phyloP scores from a whole-genome alignment of 495 filamentous ascomycete species.

The Talaromyces wortmannii region DNA sequence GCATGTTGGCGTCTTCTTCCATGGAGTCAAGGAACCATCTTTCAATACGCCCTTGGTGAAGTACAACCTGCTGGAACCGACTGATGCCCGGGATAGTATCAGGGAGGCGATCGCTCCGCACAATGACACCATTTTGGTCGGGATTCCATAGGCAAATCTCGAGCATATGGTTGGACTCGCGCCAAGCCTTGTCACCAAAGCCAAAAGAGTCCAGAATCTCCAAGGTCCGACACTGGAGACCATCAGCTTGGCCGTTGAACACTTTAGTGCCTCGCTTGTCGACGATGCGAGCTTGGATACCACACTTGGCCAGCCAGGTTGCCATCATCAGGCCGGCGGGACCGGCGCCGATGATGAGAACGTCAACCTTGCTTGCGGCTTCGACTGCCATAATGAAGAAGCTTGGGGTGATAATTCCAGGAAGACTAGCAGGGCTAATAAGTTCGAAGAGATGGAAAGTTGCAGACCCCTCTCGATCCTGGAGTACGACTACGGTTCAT shows the following conservation, averaged over 20 bases:
- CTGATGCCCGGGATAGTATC: slow-evolving; percentile 45
- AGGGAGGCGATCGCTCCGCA: slow-evolving; percentile 38
- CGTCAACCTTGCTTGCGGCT: slow-evolving; percentile 14
- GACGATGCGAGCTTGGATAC: slow-evolving; percentile 25
- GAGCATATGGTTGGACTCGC: slow-evolving; percentile 52
- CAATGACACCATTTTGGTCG: slow-evolving; percentile 40
- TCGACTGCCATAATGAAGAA: too few relatives aligned
- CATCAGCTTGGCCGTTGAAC: slow-evolving; percentile 54
- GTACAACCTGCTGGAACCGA: slow-evolving; percentile 43
- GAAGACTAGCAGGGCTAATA: too few relatives aligned
- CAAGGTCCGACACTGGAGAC: slow-evolving; percentile 47
- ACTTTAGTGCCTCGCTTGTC: slow-evolving; percentile 21
- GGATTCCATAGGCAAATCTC: slow-evolving; percentile 34
- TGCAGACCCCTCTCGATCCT: too few relatives aligned
- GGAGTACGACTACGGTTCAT: too few relatives aligned
- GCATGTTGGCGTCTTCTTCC: slow-evolving; percentile 24
- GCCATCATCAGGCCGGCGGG: slow-evolving; percentile 32
- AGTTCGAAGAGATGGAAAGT: too few relatives aligned
- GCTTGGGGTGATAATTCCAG: too few relatives aligned
- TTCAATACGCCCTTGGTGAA: slow-evolving; percentile 53
- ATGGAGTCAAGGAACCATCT: slow-evolving; percentile 46
- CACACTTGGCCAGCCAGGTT: slow-evolving; percentile 28
- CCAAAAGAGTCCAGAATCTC: slow-evolving; percentile 62
- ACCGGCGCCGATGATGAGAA: slow-evolving; percentile 33
- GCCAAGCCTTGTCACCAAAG: slow-evolving; percentile 51